A percentile compares a stretch with the other conserved stretches of the same genome.
These are phyloP conservation scores for Asparagopsis taxiformis DNA, from an alignment of 31 red algal genomes.

Conservation along the genomic window DNA sequence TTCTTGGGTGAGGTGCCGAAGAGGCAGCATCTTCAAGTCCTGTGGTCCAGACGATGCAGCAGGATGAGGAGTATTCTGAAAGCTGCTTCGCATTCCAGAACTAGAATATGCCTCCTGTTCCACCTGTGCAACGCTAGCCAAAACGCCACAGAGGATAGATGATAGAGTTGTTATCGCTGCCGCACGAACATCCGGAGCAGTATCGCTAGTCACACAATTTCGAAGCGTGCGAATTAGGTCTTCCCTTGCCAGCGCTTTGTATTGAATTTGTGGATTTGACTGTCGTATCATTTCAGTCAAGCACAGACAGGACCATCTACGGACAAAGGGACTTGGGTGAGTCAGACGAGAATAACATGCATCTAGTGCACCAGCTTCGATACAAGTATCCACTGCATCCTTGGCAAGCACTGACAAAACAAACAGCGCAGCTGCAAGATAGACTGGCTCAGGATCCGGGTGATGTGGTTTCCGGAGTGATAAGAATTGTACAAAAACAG, in stretches of 20 bases:
- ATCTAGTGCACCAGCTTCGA: slow-evolving; percentile 17
- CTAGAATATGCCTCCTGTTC: too few relatives aligned
- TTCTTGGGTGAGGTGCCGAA: too few relatives aligned
- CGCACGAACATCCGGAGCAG: slow-evolving; percentile 49
- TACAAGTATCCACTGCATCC: slow-evolving; percentile 28
- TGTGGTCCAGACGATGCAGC: too few relatives aligned
- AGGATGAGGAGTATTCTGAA: too few relatives aligned
- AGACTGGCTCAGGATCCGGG: slow-evolving; percentile 27
- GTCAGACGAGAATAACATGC: slow-evolving; percentile 21
- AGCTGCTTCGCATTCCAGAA: too few relatives aligned
- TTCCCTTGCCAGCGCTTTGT: slow-evolving; percentile 13
- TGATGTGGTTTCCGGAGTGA: slow-evolving; percentile 1
- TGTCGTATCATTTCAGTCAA: slow-evolving; percentile 36
- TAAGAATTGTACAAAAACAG: slow-evolving; percentile 79
- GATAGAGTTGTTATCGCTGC: slow-evolving; percentile 34
- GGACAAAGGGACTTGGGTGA: slow-evolving; percentile 32
- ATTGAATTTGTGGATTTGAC: background rate
- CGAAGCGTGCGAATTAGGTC: slow-evolving; percentile 7
- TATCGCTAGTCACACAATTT: slow-evolving; percentile 23
- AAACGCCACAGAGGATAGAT: slow-evolving; percentile 24
- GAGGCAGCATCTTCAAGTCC: too few relatives aligned
- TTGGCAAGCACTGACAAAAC: slow-evolving; percentile 44
- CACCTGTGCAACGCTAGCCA: background rate
- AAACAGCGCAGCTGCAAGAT: slow-evolving; percentile 54
- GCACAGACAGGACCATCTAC: slow-evolving; percentile 62